Evolutionary conservation across 1,139 yeast species (phyloP).

Genomic region (Candida mesenterica): DNA sequence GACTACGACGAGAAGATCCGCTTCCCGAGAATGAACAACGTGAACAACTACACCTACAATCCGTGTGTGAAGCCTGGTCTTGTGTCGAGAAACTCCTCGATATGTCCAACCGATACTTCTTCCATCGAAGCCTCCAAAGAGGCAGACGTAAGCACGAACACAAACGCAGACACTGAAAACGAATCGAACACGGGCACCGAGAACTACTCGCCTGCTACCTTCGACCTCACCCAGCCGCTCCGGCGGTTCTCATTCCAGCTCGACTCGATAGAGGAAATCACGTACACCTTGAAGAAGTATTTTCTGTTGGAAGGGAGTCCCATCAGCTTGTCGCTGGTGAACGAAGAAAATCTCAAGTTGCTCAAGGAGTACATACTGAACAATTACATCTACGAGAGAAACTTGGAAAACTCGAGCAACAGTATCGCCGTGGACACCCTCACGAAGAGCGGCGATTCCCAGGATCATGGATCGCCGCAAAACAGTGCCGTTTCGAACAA

Average conservation of each 20-base stretch:
- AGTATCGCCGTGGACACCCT: conserved; percentile 3
- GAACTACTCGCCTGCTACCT: conserved; percentile 40
- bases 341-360: conserved; percentile 14
- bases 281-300: conserved; percentile 9
- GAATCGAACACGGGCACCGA: conserved; percentile 3
- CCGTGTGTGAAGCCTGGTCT: conserved; percentile 7
- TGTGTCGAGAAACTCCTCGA: conserved; percentile 8
- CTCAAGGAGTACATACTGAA: conserved; percentile 17
- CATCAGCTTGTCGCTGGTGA: conserved; percentile 7
- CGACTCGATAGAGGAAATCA: conserved; percentile 11
- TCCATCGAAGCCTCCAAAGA: not conserved
- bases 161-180: not conserved
- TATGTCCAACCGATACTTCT: conserved; percentile 1
- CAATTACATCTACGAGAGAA: conserved; percentile 18
- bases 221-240: conserved; percentile 38
- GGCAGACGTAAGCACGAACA: not conserved
- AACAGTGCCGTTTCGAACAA: too few relatives aligned
- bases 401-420: conserved; percentile 10
- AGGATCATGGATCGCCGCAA: not conserved
- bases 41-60: conserved; percentile 26
- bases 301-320: conserved; percentile 7
- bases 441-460: too few relatives aligned
- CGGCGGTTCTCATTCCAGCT: conserved; percentile 28
- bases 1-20: conserved; percentile 46
- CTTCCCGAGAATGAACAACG: conserved; percentile 41